Base-by-base conservation (phyloP, 768 basidiomycete genomes). In the Gautieria morchelliformis region DNA sequence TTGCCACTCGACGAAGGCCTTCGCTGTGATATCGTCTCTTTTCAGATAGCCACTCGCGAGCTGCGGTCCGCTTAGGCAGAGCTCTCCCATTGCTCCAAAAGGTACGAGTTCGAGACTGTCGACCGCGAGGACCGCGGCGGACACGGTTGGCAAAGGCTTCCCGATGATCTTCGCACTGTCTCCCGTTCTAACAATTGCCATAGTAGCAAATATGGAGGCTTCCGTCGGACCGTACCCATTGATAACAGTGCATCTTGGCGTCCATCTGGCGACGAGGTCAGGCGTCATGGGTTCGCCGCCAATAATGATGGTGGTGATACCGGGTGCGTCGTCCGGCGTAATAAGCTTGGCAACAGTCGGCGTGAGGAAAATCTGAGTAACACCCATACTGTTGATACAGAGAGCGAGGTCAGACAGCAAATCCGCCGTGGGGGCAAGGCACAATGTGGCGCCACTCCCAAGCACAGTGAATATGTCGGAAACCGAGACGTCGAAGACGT, bases 11-110 rank as follows among this genome's bases (percentile, higher is more conserved):
- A 69, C 56, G 63, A 71, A 71, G 1, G 32, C 47, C 14, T 17
- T 48, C 5, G 47, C 15, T 15, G 47, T 48, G 15, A 15, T 15
- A 11, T 48, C 47, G 47, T 24, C 24, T 15, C 24, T 7, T 15
- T 33, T 33, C 17, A 48, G 47, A 48, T 48, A 48, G 24, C 47
- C 47, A n/a, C 63, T 56, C 4, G 66, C 60, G 15, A 67, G 57
- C 56, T 67, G 66, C 12, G 63, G 59, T 2, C 66, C 66, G 24
- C 66, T 63, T 35, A 67, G 61, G 47, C 56, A 65, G 24, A 66
- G 40, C 48, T 37, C 47, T 3, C 47, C 47, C 15, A 19, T 20
- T 27, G 24, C 24, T 1, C 47, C 47, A 33, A 48, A 15, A 17
- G 47, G 47, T n/a, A 20, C 47, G 9, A 19, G 47, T 48, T 33